These are phyloP conservation scores for Coniochaeta pulveracea DNA, from an alignment of 2,329 filamentous ascomycete species.

Conservation along the genomic window DNA sequence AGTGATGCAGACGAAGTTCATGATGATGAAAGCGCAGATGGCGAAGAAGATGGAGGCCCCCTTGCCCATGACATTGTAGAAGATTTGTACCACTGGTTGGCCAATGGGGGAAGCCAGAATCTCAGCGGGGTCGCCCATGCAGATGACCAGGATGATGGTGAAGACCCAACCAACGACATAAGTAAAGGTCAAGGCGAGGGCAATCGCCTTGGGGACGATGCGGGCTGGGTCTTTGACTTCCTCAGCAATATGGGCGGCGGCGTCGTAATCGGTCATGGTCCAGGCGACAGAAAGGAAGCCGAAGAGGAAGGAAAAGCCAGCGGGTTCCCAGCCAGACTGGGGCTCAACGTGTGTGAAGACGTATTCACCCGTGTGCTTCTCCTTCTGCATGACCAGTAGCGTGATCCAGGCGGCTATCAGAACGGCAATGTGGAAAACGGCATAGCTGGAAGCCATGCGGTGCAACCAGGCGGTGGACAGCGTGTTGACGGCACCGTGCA, in stretches of 20 bases:
- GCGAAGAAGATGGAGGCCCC: conserved; percentile 41
- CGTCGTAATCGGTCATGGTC: conserved; percentile 33
- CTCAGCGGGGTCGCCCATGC: conserved; percentile 36
- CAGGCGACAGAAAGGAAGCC: conserved; percentile 43
- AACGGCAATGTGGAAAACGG: conserved; percentile 39
- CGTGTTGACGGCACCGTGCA: conserved; percentile 38
- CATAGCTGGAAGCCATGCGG: conserved; percentile 42
- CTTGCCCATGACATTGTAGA: conserved; percentile 44
- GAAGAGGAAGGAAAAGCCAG: conserved; percentile 41
- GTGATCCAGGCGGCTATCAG: conserved; percentile 36
- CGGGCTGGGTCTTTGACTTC: conserved; percentile 25
- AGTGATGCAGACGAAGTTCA: conserved; percentile 48
- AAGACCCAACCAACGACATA: conserved; percentile 44
- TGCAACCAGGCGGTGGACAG: conserved; percentile 44
- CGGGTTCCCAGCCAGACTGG: conserved; percentile 36
- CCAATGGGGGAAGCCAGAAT: conserved; percentile 32
- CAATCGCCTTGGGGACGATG: conserved; percentile 39
- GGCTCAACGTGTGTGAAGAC: conserved; percentile 39
- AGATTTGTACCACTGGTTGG: conserved; percentile 45
- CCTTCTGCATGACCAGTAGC: conserved; percentile 32
- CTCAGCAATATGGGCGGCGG: conserved; percentile 29
- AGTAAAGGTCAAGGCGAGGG: conserved; percentile 41
- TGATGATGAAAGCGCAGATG: conserved; percentile 43
- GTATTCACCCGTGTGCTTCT: conserved; percentile 37
- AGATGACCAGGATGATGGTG: conserved; percentile 46